Evolutionary conservation across 768 basidiomycete genomes (phyloP), one percentile per base, ranked within the genome.

Genomic region (Holtermanniella nyarrowii): DNA sequence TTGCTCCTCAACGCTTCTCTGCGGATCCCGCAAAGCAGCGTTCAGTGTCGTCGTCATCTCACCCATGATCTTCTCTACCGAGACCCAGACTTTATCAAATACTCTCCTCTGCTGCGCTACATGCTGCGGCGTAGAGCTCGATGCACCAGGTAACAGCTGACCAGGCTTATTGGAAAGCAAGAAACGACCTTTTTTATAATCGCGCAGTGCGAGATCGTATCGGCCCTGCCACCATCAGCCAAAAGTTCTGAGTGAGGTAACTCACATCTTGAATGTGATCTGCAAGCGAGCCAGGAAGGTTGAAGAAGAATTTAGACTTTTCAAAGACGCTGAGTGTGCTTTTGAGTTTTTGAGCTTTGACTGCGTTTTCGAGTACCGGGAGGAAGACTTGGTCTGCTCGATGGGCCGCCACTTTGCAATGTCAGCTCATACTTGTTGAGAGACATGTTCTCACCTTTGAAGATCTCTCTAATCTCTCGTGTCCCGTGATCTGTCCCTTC

Each of bases 241-340:
- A n/a, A n/a, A n/a, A n/a, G n/a, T n/a, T n/a, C 23, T n/a, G n/a
- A 25, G 21, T 37, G 48, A 25, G 18, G 5, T 2, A 22, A 74
- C 82, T 60, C 65, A 91, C 90, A 52, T 84, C 84, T 69, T 93
- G 85, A 48, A 97, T 85, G 16, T 80, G 84, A 66, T 91, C 93
- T 21, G 86, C 78, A 21, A 99, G 80, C 43, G 84, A 83, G 25
- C 85, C 84, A 0, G 95, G 93, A n/a, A 99, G 78, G 63, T 93
- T 96, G 78, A 97, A 97, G 72, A 97, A 88, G 78, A 96, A 99
- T 63, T 91, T 93, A 46, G 88, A 91, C 41, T 89, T 80, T 60
- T 97, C 93, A 58, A 99, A 96, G 18, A 97, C 88, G 26, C 88
- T 85, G 4, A 97, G 80, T 0, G 95, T 96, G 0, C 85, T 87